phyloP scores from a whole-genome alignment of 495 filamentous ascomycete species.

The Articulospora tetracladia region DNA sequence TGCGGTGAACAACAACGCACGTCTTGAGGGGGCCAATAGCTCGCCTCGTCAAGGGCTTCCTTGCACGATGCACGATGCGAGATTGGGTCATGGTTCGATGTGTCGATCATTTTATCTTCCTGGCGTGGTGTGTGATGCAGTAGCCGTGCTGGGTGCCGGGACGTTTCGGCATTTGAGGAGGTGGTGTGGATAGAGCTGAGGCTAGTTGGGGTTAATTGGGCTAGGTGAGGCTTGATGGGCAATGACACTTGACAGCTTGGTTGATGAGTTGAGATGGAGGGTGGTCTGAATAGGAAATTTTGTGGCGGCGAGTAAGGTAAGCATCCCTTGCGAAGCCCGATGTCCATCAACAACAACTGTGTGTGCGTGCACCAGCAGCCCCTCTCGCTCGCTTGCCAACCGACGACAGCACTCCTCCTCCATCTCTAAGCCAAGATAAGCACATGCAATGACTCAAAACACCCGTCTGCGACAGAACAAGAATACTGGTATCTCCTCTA shows the following conservation, averaged over 20 bases:
- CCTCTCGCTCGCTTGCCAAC: no score
- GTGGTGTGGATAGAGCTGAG: not conserved
- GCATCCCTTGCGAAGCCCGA: not conserved
- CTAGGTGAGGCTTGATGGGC: no score
- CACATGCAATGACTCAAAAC: slow-evolving; percentile 1
- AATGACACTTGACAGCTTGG: not conserved
- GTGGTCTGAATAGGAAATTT: not conserved
- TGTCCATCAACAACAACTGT: not conserved
- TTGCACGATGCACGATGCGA: not conserved
- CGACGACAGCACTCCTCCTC: not conserved
- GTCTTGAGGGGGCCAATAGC: not conserved
- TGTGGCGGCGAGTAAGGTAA: not conserved
- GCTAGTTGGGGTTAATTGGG: no score
- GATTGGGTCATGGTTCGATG: not conserved
- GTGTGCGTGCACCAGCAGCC: not conserved
- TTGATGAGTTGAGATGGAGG: not conserved
- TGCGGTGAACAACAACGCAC: not conserved
- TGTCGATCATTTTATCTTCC: not conserved
- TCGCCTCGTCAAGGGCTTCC: not conserved
- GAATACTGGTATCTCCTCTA: no score
- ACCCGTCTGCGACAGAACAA: no score
- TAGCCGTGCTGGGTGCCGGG: not conserved
- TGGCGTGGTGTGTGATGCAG: not conserved
- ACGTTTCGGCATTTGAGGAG: not conserved
- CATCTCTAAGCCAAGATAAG: not conserved